Evolutionary conservation across 2,329 filamentous ascomycete species (phyloP), one percentile per base, ranked within the genome.

Genomic region (Nakataea oryzae): DNA sequence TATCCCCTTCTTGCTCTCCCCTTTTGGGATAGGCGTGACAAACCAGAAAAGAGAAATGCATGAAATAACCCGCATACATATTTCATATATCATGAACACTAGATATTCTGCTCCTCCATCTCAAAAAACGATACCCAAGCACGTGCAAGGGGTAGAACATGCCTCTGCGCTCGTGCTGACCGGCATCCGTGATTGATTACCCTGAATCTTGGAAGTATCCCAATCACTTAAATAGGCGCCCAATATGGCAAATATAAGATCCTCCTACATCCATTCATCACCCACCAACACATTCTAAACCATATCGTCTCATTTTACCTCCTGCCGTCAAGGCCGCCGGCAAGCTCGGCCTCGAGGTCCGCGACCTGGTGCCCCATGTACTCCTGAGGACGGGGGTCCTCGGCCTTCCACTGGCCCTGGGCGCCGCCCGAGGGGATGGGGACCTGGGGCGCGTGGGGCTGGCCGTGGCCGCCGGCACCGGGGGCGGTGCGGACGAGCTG

Each of bases 351-450:
- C 73, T 87, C 84, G 26, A 87, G 75, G 5, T 79, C 79, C 55
- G 76, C 76, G 57, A 75, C 73, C 47, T 79, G 77, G 14, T n/a
- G n/a, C 58, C 74, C 72, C 32, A 76, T 71, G 67, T 84, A 85
- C 70, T 86, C 83, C 69, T 86, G 82, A 7, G 84, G 84, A 54
- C 84, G 74, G 9, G 84, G 84, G 61, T 86, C 84, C 67, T 86
- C 81, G 21, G 80, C 78, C 8, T 75, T 83, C 84, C 84, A 86
- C 67, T 84, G 79, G 27, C 74, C 71, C 54, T 60, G 34, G 13
- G 57, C 54, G 30, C 74, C 75, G n/a, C 72, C 76, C 56, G 75
- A 71, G 0, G 81, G 83, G 70, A 85, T 80, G 28, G 81, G 82
- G 57, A 85, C 79, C 65, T 80, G 78, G 32, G 70, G 76, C 41